phyloP scores from a whole-genome alignment of 176 grass and related monocot species.

The Ampelocalamus luodianensis region DNA sequence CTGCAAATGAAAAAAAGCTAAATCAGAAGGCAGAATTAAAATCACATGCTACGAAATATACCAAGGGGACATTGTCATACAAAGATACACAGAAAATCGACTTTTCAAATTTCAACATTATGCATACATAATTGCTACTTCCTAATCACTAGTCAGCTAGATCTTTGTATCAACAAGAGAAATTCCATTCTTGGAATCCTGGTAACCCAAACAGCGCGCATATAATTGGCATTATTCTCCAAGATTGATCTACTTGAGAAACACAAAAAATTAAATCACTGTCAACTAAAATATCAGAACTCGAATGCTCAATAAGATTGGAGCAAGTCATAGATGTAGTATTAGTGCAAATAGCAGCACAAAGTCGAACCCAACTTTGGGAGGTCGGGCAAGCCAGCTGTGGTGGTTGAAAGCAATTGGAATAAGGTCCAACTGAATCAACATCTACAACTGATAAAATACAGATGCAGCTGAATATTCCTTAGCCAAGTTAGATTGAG shows the following conservation, averaged over 20 bases:
- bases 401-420: background rate
- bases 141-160: background rate
- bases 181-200: background rate
- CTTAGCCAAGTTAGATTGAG: background rate
- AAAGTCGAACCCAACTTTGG: background rate
- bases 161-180: background rate
- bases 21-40: background rate
- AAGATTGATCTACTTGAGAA: background rate
- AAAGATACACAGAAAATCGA: background rate
- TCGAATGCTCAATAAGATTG: background rate
- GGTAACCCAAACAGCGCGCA: background rate
- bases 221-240: background rate
- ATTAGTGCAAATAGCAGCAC: background rate
- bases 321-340: background rate
- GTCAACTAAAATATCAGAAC: background rate
- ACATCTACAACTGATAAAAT: background rate
- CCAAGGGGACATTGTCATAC: background rate
- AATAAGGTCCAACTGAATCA: background rate
- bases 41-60: background rate
- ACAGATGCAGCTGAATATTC: background rate
- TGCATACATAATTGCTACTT: background rate
- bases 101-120: background rate
- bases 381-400: background rate
- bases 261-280: background rate
- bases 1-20: conserved; percentile 53